A percentile compares a stretch with the other conserved stretches of the same genome.
These are phyloP conservation scores for Phellinidium pouzarii DNA, from an alignment of 1,284 basidiomycete species.

Conservation along the genomic window DNA sequence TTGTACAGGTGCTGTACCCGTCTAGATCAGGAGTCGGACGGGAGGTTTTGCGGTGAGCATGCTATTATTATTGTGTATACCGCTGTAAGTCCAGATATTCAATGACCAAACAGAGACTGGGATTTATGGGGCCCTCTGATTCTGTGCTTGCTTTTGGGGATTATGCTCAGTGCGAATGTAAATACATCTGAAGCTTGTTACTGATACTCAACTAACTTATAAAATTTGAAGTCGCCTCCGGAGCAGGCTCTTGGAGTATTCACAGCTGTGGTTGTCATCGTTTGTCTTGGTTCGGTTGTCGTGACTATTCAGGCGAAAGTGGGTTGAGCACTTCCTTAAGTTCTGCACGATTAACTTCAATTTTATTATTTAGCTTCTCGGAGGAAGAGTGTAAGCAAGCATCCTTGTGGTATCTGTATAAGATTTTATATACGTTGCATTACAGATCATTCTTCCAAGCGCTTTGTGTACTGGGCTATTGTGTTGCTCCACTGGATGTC, in stretches of 20 bases:
- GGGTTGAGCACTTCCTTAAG: neutral
- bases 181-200: conserved; percentile 24
- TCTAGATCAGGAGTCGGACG: conserved; percentile 62
- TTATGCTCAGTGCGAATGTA: conserved; percentile 86
- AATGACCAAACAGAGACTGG: conserved; percentile 66
- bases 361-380: conserved; percentile 56
- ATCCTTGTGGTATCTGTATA: neutral
- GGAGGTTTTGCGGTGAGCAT: conserved; percentile 65
- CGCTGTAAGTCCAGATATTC: neutral
- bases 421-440: conserved; percentile 10
- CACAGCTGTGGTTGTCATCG: conserved; percentile 86
- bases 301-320: conserved; percentile 92
- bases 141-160: conserved; percentile 77
- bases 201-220: conserved; percentile 8
- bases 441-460: conserved; percentile 91
- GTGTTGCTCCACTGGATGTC: conserved; percentile 83
- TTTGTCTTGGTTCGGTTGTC: conserved; percentile 81
- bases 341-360: neutral
- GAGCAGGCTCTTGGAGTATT: conserved; percentile 84
- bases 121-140: conserved; percentile 93
- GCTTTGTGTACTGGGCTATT: conserved; percentile 87
- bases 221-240: conserved; percentile 61
- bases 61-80: neutral
- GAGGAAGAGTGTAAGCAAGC: conserved; percentile 76
- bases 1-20: conserved; percentile 89